Conservation (phyloP, 306 rosid species). For the Trifolium dubium region DNA sequence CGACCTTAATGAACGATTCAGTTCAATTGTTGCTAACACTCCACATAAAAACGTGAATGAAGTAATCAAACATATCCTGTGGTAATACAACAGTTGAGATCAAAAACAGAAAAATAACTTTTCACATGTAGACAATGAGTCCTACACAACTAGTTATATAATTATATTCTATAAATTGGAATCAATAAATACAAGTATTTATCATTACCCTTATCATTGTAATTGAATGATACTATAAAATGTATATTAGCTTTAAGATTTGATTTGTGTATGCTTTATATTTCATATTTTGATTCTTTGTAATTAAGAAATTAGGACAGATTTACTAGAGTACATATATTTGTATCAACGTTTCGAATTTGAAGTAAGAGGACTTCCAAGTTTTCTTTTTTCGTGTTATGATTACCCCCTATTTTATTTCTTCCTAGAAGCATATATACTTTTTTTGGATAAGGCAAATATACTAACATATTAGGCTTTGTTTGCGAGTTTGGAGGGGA, state of each 20-base stretch:
- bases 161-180: not conserved
- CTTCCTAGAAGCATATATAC: not conserved
- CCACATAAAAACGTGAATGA: not conserved
- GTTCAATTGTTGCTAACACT: not conserved
- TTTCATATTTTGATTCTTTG: not conserved
- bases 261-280: not conserved
- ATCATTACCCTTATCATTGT: not conserved
- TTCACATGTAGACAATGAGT: not conserved
- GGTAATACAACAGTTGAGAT: not conserved
- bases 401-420: not conserved
- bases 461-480: not conserved
- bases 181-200: not conserved
- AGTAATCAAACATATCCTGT: not conserved
- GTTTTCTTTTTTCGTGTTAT: not conserved
- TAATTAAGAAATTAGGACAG: not conserved
- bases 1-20: not conserved
- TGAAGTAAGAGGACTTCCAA: not conserved
- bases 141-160: slow-evolving; percentile 4
- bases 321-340: not conserved
- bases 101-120: not conserved
- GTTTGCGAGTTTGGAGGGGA: too few relatives aligned
- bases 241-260: not conserved
- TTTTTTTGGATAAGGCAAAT: not conserved
- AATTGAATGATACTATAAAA: not conserved
- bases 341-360: not conserved